phyloP scores from a whole-genome alignment of 805 yeast genomes.

The Candida tibetensis region DNA sequence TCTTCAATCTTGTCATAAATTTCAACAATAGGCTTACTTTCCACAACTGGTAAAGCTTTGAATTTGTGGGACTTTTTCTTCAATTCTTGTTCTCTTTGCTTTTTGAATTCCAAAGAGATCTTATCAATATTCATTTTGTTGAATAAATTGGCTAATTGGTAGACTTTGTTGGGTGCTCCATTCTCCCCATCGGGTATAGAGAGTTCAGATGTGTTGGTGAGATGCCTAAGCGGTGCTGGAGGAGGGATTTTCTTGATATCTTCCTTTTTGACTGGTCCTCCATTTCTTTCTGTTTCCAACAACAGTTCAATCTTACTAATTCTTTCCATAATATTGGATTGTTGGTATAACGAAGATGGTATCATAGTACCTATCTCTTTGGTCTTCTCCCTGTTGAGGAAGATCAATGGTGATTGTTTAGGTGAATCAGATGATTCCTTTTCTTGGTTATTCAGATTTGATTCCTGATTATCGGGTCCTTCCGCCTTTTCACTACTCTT shows the following conservation, averaged over 20 bases:
- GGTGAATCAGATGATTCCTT: background rate
- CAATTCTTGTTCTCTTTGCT: slow-evolving; percentile 79
- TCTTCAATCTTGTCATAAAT: slow-evolving; percentile 85
- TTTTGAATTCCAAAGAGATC: slow-evolving; percentile 78
- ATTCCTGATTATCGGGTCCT: background rate
- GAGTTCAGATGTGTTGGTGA: slow-evolving; percentile 8
- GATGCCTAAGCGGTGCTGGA: slow-evolving; percentile 14
- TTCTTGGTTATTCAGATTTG: background rate
- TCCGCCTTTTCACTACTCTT: background rate
- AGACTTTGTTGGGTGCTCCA: slow-evolving; percentile 39
- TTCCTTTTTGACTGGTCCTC: slow-evolving; percentile 5
- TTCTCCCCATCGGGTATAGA: slow-evolving; percentile 1
- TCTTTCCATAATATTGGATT: slow-evolving; percentile 18
- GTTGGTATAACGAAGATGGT: slow-evolving; percentile 21
- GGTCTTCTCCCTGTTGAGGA: slow-evolving; percentile 8
- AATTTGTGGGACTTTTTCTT: slow-evolving; percentile 56
- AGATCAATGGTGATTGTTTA: background rate
- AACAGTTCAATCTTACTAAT: slow-evolving; percentile 14
- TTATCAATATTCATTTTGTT: slow-evolving; percentile 78
- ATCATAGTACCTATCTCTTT: slow-evolving; percentile 15
- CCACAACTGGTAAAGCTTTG: slow-evolving; percentile 66
- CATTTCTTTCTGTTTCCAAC: slow-evolving; percentile 13
- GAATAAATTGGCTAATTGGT: slow-evolving; percentile 62
- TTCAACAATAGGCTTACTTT: slow-evolving; percentile 85
- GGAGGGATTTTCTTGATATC: slow-evolving; percentile 11